These are phyloP conservation scores for Rhynchosporium agropyri DNA, from an alignment of 2,329 filamentous ascomycete species.

Conservation along the genomic window DNA sequence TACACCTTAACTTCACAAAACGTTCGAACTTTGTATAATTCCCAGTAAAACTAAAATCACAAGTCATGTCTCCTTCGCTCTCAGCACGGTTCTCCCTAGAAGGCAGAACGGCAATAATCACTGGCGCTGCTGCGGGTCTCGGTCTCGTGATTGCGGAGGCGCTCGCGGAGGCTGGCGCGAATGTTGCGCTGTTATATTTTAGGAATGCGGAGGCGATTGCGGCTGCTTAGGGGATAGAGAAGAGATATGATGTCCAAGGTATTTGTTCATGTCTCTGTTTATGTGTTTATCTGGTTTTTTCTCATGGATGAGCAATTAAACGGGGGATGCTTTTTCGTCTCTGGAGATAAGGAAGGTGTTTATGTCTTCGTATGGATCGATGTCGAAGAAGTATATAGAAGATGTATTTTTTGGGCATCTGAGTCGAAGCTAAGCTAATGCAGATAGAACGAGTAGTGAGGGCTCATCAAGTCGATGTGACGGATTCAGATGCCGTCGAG, in stretches of 20 bases:
- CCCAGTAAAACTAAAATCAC: background rate
- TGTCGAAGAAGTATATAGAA: too few relatives aligned
- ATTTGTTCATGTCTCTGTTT: background rate
- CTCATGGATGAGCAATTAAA: too few relatives aligned
- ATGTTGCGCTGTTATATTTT: constrained; percentile 50
- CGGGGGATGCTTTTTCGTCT: background rate
- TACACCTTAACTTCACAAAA: too few relatives aligned
- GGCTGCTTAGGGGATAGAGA: background rate
- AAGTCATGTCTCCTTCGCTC: background rate
- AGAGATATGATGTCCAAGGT: background rate
- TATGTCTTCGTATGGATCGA: too few relatives aligned
- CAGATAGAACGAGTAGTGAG: background rate
- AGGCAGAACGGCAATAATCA: constrained; percentile 50
- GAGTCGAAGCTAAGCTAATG: background rate
- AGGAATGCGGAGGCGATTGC: background rate
- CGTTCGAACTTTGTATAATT: too few relatives aligned
- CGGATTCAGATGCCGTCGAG: background rate
- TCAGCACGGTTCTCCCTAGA: constrained; percentile 48
- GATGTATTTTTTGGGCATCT: background rate
- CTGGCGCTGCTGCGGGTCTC: constrained; percentile 50
- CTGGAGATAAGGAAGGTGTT: background rate
- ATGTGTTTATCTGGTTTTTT: background rate
- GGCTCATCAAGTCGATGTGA: constrained; percentile 1
- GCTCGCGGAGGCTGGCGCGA: constrained; percentile 50
- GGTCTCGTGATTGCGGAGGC: constrained; percentile 50